A percentile compares a stretch with the other conserved stretches of the same genome.
phyloP scores from a whole-genome alignment of 2,329 filamentous ascomycete species.

The Fusarium penzigii region DNA sequence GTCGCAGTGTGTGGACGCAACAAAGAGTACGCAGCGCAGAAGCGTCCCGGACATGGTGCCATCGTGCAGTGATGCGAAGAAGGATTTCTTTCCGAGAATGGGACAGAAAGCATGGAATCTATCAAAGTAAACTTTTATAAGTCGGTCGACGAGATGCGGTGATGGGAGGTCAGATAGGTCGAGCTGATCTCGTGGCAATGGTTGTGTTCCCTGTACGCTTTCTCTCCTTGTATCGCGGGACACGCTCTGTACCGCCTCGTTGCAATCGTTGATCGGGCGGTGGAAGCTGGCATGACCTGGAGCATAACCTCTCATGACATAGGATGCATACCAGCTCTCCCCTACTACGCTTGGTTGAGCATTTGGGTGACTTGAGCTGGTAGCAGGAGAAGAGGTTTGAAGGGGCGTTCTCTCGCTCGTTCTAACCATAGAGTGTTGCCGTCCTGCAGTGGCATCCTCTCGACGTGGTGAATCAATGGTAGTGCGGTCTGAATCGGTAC shows the following conservation, averaged over 20 bases:
- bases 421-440: not conserved
- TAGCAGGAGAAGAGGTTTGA: not conserved
- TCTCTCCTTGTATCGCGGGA: not conserved
- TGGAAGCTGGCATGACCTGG: not conserved
- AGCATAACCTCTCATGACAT: not conserved
- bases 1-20: constrained; percentile 8
- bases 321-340: not conserved
- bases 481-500: no score
- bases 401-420: not conserved
- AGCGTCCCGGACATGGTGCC: not conserved
- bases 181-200: accelerated
- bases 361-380: not conserved
- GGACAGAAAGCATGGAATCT: constrained; percentile 1
- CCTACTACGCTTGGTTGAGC: not conserved
- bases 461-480: no score
- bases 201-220: not conserved
- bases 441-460: no score
- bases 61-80: not conserved
- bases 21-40: not conserved
- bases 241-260: not conserved
- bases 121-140: constrained; percentile 10
- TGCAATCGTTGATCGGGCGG: not conserved
- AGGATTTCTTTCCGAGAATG: not conserved
- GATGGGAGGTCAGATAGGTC: not conserved
- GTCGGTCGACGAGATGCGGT: not conserved